Evolutionary conservation across 2,329 filamentous ascomycete species (phyloP), one percentile per base, ranked within the genome.

Genomic region (Talaromyces sp.): DNA sequence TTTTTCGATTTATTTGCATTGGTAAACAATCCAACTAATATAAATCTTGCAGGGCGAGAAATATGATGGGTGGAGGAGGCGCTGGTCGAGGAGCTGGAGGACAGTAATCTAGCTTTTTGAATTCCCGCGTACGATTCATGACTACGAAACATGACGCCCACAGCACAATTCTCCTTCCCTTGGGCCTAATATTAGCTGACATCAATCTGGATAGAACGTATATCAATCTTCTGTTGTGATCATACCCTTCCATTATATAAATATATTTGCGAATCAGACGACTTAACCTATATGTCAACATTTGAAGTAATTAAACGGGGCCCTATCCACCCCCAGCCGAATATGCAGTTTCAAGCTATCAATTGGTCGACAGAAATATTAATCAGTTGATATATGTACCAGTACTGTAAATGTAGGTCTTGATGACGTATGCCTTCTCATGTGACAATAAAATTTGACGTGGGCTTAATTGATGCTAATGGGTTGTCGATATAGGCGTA

Each of bases 51-150:
- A 86, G 85, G 82, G 87, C 87, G 60, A 80, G 82, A 66, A 88
- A 87, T 72, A 84, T 89, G 73, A 88, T 89, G 86, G 85, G 86
- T 52, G 83, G 82, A 59, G 76, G 75, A 17, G 49, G 49, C 13
- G 80, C 79, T 62, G 81, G 79, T 50, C 67, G 68, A 60, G 69
- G 70, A 62, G 68, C 58, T 57, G 62, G 66, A 13, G 29, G 46
- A 35, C 60, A 59, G 21, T 62, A 54, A 54, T 59, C 35, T 29
- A 52, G 27, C 49, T 29, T 14, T 17, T 52, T 17, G 27, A 52
- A 10, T 10, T 27, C 13, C 11, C 19, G 24, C 19, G 26, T 52
- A 52, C 26, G 24, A 27, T 29, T 29, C 27, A 52, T 29, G 49
- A 52, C 24, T 52, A 52, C 19, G 43, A 52, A 52, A 27, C 19